Percentiles rank a stretch among this genome's conserved stretches.
phyloP scores from a whole-genome alignment of 2,329 filamentous ascomycete species.

The Diaporthe sp. region DNA sequence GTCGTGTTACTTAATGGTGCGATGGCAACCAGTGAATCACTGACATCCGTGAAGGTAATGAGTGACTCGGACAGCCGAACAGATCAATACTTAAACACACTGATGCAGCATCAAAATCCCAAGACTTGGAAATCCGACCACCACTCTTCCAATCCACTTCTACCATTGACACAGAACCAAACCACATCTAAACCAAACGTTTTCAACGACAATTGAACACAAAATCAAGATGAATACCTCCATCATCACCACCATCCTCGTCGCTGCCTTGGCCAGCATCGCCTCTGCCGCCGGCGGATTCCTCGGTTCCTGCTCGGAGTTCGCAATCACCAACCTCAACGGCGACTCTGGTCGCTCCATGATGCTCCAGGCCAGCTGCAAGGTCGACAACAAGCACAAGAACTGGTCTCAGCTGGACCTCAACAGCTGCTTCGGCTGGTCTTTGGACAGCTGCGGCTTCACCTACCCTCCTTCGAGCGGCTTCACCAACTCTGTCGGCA shows the following conservation, averaged over 20 bases:
- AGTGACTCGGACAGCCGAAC: not conserved
- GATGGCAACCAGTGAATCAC: not conserved
- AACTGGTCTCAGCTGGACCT: not conserved
- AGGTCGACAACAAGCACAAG: not conserved
- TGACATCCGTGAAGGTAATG: not conserved
- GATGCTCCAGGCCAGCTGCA: not conserved
- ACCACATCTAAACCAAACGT: not conserved
- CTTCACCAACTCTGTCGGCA: not conserved
- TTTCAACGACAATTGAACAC: not conserved
- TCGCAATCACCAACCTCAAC: not conserved
- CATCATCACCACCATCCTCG: not conserved
- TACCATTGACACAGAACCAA: not conserved
- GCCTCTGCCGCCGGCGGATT: not conserved
- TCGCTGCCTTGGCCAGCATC: not conserved
- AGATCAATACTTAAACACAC: not conserved
- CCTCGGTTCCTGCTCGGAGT: not conserved
- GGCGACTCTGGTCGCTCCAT: not conserved
- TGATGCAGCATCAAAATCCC: not conserved
- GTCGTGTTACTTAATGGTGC: not conserved
- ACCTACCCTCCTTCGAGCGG: not conserved
- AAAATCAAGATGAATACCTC: not conserved
- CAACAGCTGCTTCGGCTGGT: conserved; percentile 13
- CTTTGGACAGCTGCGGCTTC: not conserved
- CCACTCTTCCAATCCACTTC: not conserved
- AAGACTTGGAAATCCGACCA: not conserved